Evolutionary conservation across 208 protist species (phyloP).

Genomic region (Acanthamoeba triangularis): DNA sequence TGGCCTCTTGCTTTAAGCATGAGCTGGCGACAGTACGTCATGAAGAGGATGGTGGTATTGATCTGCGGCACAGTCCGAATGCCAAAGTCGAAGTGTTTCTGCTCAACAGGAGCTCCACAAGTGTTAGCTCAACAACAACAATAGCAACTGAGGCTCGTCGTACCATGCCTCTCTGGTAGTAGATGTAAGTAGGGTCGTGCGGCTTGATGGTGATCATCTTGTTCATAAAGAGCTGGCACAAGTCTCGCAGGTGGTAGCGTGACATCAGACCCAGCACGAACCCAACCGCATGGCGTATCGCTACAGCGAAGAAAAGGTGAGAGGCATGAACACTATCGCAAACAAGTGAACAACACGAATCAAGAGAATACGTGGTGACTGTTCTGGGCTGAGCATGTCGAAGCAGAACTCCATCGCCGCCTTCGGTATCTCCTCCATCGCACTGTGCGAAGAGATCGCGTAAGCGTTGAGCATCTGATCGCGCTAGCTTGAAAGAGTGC

Average conservation of each 20-base stretch:
- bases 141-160: too few relatives aligned
- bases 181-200: not conserved
- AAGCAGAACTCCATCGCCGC: constrained; percentile 47
- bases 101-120: not conserved
- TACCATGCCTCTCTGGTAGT: constrained; percentile 53
- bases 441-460: not conserved
- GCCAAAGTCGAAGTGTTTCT: constrained; percentile 64
- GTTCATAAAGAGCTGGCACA: constrained; percentile 69
- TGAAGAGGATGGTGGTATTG: constrained; percentile 58
- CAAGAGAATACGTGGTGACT: constrained; percentile 8
- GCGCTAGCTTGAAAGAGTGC: not conserved
- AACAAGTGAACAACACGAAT: not conserved
- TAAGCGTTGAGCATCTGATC: too few relatives aligned
- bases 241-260: constrained; percentile 28
- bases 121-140: not conserved
- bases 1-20: constrained; percentile 21
- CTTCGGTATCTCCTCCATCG: constrained; percentile 46
- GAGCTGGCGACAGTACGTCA: constrained; percentile 40
- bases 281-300: not conserved
- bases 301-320: not conserved
- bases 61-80: constrained; percentile 17
- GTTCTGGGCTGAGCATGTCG: not conserved
- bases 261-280: constrained; percentile 13
- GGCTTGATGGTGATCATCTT: constrained; percentile 61
- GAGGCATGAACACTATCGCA: too few relatives aligned